phyloP scores from a whole-genome alignment of 164 flowering plant species.

The Warburgia ugandensis region DNA sequence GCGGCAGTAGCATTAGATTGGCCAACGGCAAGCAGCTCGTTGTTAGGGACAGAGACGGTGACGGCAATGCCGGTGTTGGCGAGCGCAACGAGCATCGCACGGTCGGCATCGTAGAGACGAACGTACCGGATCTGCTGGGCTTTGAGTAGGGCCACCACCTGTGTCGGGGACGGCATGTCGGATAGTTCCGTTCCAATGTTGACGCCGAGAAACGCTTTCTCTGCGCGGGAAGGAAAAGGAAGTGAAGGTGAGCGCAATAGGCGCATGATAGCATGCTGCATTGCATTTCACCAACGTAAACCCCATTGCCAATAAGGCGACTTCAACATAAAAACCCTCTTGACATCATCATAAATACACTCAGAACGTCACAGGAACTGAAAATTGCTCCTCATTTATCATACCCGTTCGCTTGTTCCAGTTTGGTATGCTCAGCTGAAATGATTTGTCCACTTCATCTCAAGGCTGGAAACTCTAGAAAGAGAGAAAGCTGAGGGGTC shows the following conservation, averaged over 20 bases:
- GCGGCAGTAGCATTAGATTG: conserved; percentile 91
- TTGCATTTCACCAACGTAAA: neutral
- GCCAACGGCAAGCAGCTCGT: conserved; percentile 76
- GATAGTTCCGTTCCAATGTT: conserved; percentile 74
- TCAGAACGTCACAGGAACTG: too few relatives aligned
- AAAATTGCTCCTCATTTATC: neutral
- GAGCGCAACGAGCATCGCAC: conserved; percentile 71
- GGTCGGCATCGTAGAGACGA: conserved; percentile 72
- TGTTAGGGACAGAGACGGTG: conserved; percentile 64
- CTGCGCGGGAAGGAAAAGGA: conserved; percentile 23
- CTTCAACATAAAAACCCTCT: too few relatives aligned
- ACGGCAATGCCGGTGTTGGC: conserved; percentile 71
- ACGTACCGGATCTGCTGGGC: conserved; percentile 70
- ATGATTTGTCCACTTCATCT: neutral
- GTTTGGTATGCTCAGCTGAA: neutral
- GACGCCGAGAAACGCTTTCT: conserved; percentile 65
- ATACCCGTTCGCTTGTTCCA: neutral
- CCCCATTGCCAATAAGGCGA: neutral
- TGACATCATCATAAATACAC: too few relatives aligned
- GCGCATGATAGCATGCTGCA: neutral
- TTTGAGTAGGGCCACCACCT: conserved; percentile 81
- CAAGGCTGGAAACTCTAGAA: too few relatives aligned
- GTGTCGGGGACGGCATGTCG: conserved; percentile 79
- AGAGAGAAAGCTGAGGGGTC: too few relatives aligned
- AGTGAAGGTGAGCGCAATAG: neutral